Conservation (phyloP, 2,329 filamentous ascomycete genomes). For the Xylaria sp. region DNA sequence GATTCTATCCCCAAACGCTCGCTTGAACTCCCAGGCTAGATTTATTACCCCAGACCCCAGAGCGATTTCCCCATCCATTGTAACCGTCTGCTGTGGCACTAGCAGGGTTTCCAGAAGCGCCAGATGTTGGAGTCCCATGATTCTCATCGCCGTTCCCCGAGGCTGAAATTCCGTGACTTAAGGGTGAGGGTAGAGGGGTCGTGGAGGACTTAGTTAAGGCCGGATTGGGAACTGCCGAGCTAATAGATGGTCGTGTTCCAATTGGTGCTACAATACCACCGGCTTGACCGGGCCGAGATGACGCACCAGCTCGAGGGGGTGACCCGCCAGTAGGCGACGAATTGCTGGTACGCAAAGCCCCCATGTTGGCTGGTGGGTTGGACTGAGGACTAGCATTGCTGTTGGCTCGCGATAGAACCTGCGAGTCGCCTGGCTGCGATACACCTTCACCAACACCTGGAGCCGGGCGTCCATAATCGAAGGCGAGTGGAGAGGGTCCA, state of each 20-base stretch:
- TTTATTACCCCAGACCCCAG: constrained; percentile 86
- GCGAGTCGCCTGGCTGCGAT: constrained; percentile 59
- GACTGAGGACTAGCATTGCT: constrained; percentile 87
- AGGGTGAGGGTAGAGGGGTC: constrained; percentile 89
- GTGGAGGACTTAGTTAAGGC: constrained; percentile 83
- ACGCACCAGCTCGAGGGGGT: constrained; percentile 74
- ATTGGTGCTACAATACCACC: constrained; percentile 85
- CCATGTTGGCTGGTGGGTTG: constrained; percentile 67
- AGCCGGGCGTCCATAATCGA: constrained; percentile 66
- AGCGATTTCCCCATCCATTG: constrained; percentile 81
- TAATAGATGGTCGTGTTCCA: constrained; percentile 81
- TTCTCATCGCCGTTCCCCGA: constrained; percentile 62
- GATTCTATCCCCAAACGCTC: constrained; percentile 86
- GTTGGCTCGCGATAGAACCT: constrained; percentile 75
- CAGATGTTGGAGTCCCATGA: constrained; percentile 54
- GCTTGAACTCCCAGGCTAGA: constrained; percentile 86
- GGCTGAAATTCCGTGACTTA: constrained; percentile 76
- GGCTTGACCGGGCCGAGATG: constrained; percentile 64
- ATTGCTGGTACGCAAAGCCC: constrained; percentile 79
- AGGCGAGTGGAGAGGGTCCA: constrained; percentile 82
- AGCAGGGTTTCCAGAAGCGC: constrained; percentile 65
- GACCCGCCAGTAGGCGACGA: constrained; percentile 85
- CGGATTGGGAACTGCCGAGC: constrained; percentile 64
- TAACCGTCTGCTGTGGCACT: constrained; percentile 57
- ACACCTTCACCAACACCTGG: constrained; percentile 51